Conservation (phyloP, 2,329 filamentous ascomycete genomes). For the Penicillium psychrosexuale region DNA sequence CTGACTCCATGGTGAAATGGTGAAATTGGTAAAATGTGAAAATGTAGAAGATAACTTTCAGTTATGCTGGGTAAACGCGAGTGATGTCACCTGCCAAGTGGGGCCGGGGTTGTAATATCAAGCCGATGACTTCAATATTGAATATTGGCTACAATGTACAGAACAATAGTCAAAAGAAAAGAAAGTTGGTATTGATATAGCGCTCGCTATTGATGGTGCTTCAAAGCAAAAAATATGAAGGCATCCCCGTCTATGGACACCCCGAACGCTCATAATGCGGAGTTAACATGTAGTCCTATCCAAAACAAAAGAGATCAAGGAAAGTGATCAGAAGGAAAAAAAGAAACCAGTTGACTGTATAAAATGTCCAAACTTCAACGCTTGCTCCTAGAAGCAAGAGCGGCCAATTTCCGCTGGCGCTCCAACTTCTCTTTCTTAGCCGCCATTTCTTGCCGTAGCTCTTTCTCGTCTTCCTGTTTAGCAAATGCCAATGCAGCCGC, state of each 20-base stretch:
- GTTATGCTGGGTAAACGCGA: conserved; percentile 6
- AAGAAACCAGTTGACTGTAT: background rate
- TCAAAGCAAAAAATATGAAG: conserved; percentile 7
- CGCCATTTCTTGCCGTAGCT: conserved; percentile 42
- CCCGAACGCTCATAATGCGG: conserved; percentile 35
- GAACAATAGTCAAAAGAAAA: conserved; percentile 1
- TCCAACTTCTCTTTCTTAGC: conserved; percentile 49
- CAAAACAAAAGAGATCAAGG: conserved; percentile 12
- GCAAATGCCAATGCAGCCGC: conserved; percentile 40
- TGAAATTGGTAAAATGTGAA: background rate
- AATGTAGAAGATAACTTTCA: background rate
- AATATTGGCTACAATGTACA: background rate
- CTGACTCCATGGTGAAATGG: conserved; percentile 28
- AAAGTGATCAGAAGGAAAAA: background rate
- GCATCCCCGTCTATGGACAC: conserved; percentile 26
- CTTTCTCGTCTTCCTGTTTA: conserved; percentile 47
- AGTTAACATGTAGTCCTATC: conserved; percentile 12
- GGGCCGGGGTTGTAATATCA: conserved; percentile 18
- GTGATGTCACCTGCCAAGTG: conserved; percentile 38
- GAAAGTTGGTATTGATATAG: conserved; percentile 21
- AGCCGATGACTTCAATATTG: background rate
- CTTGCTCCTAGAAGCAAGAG: conserved; percentile 36
- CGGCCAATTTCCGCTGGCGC: conserved; percentile 42
- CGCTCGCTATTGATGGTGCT: conserved; percentile 21
- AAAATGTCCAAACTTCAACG: conserved; percentile 21